A percentile compares a stretch with the other conserved stretches of the same genome.
Evolutionary conservation across 352 stramenopile genomes (phyloP).

Genomic region (Pythium guiyangense): DNA sequence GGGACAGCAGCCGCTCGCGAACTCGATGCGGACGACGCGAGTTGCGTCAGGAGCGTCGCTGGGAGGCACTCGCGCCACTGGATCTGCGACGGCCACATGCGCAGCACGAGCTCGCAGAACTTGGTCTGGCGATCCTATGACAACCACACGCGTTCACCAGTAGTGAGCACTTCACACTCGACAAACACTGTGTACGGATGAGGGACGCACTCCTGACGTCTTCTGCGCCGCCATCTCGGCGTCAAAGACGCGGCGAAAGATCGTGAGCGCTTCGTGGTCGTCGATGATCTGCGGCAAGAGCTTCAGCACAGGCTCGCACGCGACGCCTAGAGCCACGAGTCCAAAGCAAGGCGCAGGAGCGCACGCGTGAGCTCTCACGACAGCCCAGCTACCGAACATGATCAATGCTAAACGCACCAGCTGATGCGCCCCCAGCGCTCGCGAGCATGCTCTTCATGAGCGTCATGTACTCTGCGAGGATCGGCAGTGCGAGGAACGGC

Average conservation of each 20-base stretch:
- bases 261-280: conserved; percentile 54
- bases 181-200: no score
- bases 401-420: conserved; percentile 19
- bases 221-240: conserved; percentile 39
- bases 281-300: conserved; percentile 68
- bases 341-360: background rate
- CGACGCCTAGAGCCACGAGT: conserved; percentile 25
- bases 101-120: conserved; percentile 67
- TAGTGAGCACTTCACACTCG: background rate
- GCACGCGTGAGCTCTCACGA: background rate
- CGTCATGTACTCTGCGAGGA: conserved; percentile 70
- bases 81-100: conserved; percentile 76
- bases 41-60: conserved; percentile 25
- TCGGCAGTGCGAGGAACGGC: conserved; percentile 56
- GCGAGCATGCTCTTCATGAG: conserved; percentile 56
- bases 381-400: no score
- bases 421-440: conserved; percentile 25
- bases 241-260: conserved; percentile 62
- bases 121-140: conserved; percentile 50
- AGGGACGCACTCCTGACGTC: conserved; percentile 26
- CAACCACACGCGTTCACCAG: background rate
- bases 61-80: conserved; percentile 41
- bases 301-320: conserved; percentile 64
- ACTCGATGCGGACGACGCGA: background rate
- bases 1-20: background rate